Percentiles rank a stretch among this genome's conserved stretches.
Conservation (phyloP, 2,329 filamentous ascomycete species). For the Arthrobotrys iridis region DNA sequence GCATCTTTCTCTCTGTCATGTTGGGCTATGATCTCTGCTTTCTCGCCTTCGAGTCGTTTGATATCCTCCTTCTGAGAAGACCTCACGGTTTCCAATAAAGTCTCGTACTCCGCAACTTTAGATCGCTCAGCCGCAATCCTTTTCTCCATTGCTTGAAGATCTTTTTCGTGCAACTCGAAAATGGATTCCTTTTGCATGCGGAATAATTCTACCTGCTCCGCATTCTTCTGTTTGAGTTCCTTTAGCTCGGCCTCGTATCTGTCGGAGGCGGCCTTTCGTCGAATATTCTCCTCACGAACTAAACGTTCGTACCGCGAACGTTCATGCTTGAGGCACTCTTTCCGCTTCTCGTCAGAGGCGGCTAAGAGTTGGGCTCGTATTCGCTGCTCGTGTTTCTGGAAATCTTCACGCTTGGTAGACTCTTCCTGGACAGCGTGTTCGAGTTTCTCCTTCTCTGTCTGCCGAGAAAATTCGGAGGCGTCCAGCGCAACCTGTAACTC, state of each 20-base stretch:
- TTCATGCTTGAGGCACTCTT: conserved; percentile 51
- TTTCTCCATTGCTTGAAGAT: conserved; percentile 37
- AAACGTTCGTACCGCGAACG: conserved; percentile 44
- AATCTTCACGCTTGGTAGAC: conserved; percentile 42
- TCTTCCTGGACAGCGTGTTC: conserved; percentile 45
- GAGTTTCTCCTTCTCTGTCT: conserved; percentile 50
- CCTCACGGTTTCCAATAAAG: conserved; percentile 44
- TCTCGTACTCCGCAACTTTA: conserved; percentile 36
- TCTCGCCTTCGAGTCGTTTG: conserved; percentile 46
- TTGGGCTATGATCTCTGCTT: conserved; percentile 30
- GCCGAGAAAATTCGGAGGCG: conserved; percentile 48
- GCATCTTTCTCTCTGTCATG: conserved; percentile 37
- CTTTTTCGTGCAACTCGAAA: conserved; percentile 50
- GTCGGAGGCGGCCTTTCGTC: conserved; percentile 50
- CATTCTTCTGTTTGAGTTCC: conserved; percentile 50
- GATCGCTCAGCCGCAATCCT: conserved; percentile 25
- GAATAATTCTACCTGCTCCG: conserved; percentile 48
- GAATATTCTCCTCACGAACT: conserved; percentile 48
- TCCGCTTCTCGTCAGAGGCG: conserved; percentile 49
- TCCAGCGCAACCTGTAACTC: conserved; percentile 51
- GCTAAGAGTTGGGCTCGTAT: conserved; percentile 47
- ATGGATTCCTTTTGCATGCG: conserved; percentile 53
- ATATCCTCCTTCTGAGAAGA: conserved; percentile 37
- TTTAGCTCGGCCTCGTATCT: conserved; percentile 48
- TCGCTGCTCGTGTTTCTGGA: conserved; percentile 51